These are phyloP conservation scores for Metarhizium brunneum DNA, from an alignment of 2,329 filamentous ascomycete genomes.

Conservation along the genomic window DNA sequence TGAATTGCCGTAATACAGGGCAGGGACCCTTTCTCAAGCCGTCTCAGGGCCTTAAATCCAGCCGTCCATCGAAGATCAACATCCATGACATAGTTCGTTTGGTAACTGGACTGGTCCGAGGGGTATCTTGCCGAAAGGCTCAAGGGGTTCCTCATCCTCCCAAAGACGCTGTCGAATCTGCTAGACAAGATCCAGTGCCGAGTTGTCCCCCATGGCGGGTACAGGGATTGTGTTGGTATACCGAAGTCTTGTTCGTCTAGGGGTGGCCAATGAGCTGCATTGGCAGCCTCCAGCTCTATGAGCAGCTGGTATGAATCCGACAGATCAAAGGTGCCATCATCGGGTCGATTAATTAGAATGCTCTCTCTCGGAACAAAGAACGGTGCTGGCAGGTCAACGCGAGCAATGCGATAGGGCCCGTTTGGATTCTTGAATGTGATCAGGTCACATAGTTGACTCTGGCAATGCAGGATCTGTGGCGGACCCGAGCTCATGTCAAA, in stretches of 20 bases:
- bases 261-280: conserved; percentile 43
- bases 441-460: conserved; percentile 45
- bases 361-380: conserved; percentile 44
- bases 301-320: conserved; percentile 40
- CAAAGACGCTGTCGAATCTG: conserved; percentile 31
- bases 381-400: conserved; percentile 37
- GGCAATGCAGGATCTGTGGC: conserved; percentile 38
- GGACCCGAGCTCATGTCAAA: conserved; percentile 24
- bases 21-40: conserved; percentile 31
- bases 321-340: conserved; percentile 37
- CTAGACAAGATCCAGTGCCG: conserved; percentile 31
- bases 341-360: conserved; percentile 38
- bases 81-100: conserved; percentile 38
- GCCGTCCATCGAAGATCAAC: conserved; percentile 38
- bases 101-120: conserved; percentile 13
- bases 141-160: conserved; percentile 28
- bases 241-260: conserved; percentile 28
- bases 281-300: conserved; percentile 43
- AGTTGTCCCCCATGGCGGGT: conserved; percentile 12
- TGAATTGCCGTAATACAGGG: conserved; percentile 34
- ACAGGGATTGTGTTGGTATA: conserved; percentile 12
- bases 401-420: conserved; percentile 35
- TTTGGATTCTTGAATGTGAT: conserved; percentile 38
- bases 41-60: conserved; percentile 24
- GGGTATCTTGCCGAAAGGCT: conserved; percentile 17